These are phyloP conservation scores for Biscogniauxia sp. DNA, from an alignment of 2,329 filamentous ascomycete species.

Conservation along the genomic window DNA sequence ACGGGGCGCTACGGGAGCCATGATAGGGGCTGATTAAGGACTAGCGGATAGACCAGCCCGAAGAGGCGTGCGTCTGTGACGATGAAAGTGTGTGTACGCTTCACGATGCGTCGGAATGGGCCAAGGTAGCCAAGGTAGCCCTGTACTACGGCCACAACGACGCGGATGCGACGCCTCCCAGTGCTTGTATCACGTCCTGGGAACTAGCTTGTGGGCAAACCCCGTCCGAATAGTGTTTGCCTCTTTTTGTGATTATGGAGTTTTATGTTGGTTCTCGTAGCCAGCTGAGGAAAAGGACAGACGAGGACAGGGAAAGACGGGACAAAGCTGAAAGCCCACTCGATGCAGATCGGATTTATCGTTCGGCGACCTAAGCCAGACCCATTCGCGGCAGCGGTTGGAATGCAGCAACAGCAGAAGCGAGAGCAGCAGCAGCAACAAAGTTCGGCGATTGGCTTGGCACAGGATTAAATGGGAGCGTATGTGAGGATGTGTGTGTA, in stretches of 20 bases:
- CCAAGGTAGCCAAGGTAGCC: conserved; percentile 24
- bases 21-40: conserved; percentile 44
- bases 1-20: conserved; percentile 59
- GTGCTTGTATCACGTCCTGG: conserved; percentile 25
- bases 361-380: conserved; percentile 21
- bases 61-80: conserved; percentile 24
- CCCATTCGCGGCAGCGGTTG: conserved; percentile 28
- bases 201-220: conserved; percentile 22
- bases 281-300: conserved; percentile 19
- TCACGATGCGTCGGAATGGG: conserved; percentile 30
- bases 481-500: conserved; percentile 7
- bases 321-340: conserved; percentile 6
- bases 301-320: conserved; percentile 15
- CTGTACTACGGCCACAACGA: conserved; percentile 27
- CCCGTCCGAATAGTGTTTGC: conserved; percentile 9
- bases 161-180: conserved; percentile 27
- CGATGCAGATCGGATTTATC: conserved; percentile 28
- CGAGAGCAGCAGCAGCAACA: conserved; percentile 1
- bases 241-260: conserved; percentile 11
- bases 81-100: conserved; percentile 23
- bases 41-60: conserved; percentile 23
- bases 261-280: conserved; percentile 14
- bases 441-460: neutral
- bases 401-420: conserved; percentile 15
- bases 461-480: neutral